A percentile compares a stretch with the other conserved stretches of the same genome.
These are phyloP conservation scores for Fagopyrum tataricum DNA, from an alignment of 148 eudicot species.

Conservation along the genomic window DNA sequence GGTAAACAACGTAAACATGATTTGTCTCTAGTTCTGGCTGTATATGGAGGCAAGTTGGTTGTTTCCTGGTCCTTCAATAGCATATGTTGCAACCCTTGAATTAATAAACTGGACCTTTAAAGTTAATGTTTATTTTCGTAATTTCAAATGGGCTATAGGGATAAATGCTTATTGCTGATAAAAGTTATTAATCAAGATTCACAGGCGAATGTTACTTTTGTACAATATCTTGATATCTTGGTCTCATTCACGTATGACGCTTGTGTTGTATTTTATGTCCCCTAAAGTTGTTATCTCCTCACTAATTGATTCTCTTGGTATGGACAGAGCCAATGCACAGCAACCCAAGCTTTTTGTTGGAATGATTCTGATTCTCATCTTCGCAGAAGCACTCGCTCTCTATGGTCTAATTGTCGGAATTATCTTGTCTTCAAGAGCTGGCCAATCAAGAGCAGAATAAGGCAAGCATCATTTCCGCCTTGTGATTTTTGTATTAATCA, in stretches of 20 bases:
- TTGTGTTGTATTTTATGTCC: not conserved
- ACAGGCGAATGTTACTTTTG: not conserved
- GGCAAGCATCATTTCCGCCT: conserved; percentile 5
- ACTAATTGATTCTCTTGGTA: not conserved
- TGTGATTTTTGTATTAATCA: conserved; percentile 5
- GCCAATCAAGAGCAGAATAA: conserved; percentile 54
- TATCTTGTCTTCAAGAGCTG: conserved; percentile 53
- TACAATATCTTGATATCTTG: not conserved
- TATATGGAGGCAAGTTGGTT: not conserved
- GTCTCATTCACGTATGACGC: not conserved
- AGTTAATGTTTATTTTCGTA: not conserved
- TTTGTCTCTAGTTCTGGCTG: not conserved
- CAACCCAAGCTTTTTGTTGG: conserved; percentile 53
- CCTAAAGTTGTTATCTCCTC: not conserved
- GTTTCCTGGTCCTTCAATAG: not conserved
- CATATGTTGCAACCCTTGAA: not conserved
- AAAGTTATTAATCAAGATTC: not conserved
- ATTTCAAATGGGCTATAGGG: not conserved
- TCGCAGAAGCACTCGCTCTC: conserved; percentile 53
- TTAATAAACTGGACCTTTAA: not conserved
- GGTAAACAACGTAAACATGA: not conserved
- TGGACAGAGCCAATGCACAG: conserved; percentile 45
- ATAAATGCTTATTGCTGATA: not conserved
- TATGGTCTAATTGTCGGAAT: conserved; percentile 57
- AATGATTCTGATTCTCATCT: conserved; percentile 52